Base-by-base conservation (phyloP, 2,329 filamentous ascomycete genomes). In the Trichoderma harzianum region DNA sequence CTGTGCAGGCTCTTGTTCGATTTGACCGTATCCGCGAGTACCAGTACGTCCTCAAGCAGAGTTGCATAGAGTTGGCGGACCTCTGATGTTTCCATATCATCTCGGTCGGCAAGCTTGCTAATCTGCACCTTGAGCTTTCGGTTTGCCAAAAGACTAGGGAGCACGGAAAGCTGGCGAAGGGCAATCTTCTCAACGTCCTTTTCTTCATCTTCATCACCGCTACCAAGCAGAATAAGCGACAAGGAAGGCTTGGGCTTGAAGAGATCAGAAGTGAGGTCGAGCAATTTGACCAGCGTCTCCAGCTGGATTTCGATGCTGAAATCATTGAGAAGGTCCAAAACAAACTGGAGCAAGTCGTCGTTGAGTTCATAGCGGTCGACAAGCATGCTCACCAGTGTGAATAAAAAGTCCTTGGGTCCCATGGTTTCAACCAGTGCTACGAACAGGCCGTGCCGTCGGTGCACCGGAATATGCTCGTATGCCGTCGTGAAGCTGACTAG, bases 401-500 rank as follows among this genome's bases (percentile, higher is more conserved):
- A 97, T 28, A 98, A 85, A 77, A 97, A 97, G 73, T 98, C 95
- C 67, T 92, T 88, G 0, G 94, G 87, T 3, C 95, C 95, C 4
- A 99, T 86, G 12, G 95, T 97, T 76, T 93, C 90, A 26, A 96
- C 90, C 21, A 99, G 85, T 65, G 95, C 93, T 69, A 92, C 87
- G 82, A 98, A 99, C 7, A 99, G 85, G 53, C 91, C 90, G 34
- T 93, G 89, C 75, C 94, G 90, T 71, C 96, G 89, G 80, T 98
- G 95, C 10, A 91, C 88, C 6, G 96, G 96, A 74, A 99, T 95
- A 79, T 99, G 96, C 79, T 98, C 95, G 80, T 97, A 99, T 0
- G 97, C 96, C 8, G 95, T 94, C 21, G 94, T 95, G 79, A 99
- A 99, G 83, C 95, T 98, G 55, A 97, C 87, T n/a, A 99, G 86